Conservation (phyloP, 306 rosid genomes). For the Trifolium repens region DNA sequence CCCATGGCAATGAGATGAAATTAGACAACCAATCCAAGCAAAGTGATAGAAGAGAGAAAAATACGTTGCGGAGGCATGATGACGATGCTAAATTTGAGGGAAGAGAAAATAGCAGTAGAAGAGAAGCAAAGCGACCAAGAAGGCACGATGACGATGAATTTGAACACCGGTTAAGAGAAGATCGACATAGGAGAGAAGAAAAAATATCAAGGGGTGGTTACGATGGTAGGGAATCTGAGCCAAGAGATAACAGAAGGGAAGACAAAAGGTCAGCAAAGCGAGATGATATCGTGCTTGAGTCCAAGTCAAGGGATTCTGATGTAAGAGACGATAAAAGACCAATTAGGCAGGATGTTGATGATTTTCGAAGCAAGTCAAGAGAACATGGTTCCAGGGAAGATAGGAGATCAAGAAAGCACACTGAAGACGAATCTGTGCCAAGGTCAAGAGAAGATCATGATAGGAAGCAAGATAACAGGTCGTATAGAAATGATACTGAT, state of each 20-base stretch:
- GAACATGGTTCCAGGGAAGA: slow-evolving; percentile 50
- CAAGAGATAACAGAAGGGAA: slow-evolving; percentile 57
- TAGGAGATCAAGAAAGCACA: slow-evolving; percentile 47
- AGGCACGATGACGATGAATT: slow-evolving; percentile 48
- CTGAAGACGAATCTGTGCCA: slow-evolving; percentile 50
- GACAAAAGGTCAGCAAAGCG: slow-evolving; percentile 52
- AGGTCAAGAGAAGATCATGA: slow-evolving; percentile 64
- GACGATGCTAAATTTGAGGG: slow-evolving; percentile 45
- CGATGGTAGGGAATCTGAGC: slow-evolving; percentile 44
- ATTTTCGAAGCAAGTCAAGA: slow-evolving; percentile 51
- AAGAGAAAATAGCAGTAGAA: slow-evolving; percentile 49
- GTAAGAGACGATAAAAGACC: slow-evolving; percentile 57
- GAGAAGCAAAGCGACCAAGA: slow-evolving; percentile 57
- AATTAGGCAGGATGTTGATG: slow-evolving; percentile 48
- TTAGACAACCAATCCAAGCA: slow-evolving; percentile 46
- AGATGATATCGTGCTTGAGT: slow-evolving; percentile 49
- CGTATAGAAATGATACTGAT: slow-evolving; percentile 32
- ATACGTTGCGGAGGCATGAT: slow-evolving; percentile 23
- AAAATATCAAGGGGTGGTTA: slow-evolving; percentile 43
- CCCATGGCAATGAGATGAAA: slow-evolving; percentile 40
- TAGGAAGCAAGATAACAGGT: slow-evolving; percentile 53
- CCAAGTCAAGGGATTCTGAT: slow-evolving; percentile 34
- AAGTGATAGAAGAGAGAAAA: slow-evolving; percentile 58
- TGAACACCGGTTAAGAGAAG: slow-evolving; percentile 51
- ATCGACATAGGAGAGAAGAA: slow-evolving; percentile 57